A percentile compares a stretch with the other conserved stretches of the same genome.
Conservation (phyloP, 2,329 filamentous ascomycete genomes). For the Zymoseptoria passerinii region DNA sequence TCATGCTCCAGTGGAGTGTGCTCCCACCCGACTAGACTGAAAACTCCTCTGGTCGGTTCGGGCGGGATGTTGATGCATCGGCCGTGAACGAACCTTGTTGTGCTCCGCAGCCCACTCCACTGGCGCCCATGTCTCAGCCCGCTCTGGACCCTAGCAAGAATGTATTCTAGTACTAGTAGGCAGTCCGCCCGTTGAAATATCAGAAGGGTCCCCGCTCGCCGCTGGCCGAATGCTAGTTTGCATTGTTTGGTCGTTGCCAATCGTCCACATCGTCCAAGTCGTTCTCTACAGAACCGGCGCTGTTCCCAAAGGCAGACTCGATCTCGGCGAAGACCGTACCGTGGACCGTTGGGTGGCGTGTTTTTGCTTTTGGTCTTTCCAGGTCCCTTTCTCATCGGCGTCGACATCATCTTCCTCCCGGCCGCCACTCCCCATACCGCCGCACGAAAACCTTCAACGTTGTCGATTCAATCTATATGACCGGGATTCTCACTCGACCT, state of each 20-base stretch:
- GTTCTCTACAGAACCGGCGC: neutral
- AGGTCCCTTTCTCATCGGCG: neutral
- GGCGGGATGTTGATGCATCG: neutral
- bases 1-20: neutral
- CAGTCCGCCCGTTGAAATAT: neutral
- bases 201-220: neutral
- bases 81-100: neutral
- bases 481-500: slow-evolving; percentile 1
- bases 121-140: neutral
- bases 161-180: neutral
- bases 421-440: neutral
- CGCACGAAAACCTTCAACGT: neutral
- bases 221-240: neutral
- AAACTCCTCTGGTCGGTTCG: neutral
- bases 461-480: slow-evolving; percentile 1
- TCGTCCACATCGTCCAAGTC: neutral
- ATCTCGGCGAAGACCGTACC: neutral
- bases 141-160: neutral
- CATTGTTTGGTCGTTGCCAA: neutral
- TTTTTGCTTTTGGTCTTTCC: neutral
- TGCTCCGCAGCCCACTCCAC: neutral
- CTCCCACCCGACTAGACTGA: neutral
- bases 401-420: neutral
- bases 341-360: neutral
- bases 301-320: neutral